These are phyloP conservation scores for Mortierella sp. DNA, from an alignment of 371 early-diverging fungal species.

Conservation along the genomic window DNA sequence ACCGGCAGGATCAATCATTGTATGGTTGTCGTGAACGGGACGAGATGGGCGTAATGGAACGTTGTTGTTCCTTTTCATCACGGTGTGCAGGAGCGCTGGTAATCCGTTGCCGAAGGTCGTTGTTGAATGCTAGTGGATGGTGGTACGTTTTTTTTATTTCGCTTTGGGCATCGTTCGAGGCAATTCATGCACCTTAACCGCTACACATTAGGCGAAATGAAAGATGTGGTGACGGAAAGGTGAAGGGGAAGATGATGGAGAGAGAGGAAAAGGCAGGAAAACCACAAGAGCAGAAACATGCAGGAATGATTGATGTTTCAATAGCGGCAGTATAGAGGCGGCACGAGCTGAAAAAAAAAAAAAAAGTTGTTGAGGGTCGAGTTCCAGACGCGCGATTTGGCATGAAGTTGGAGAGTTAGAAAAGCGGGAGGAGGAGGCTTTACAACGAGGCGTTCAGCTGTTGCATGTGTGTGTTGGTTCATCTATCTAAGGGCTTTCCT, in stretches of 20 bases:
- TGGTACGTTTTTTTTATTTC: not conserved
- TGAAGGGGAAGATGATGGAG: not conserved
- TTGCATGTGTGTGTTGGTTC: not conserved
- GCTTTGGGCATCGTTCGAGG: not conserved
- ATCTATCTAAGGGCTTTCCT: not conserved
- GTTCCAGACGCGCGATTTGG: too few relatives aligned
- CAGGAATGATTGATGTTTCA: not conserved
- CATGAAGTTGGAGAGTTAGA: too few relatives aligned
- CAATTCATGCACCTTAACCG: constrained; percentile 5
- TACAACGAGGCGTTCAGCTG: too few relatives aligned
- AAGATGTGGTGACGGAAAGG: not conserved
- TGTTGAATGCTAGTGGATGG: too few relatives aligned
- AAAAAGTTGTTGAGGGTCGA: not conserved
- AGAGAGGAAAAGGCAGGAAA: constrained; percentile 3
- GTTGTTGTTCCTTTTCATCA: too few relatives aligned
- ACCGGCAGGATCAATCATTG: not conserved
- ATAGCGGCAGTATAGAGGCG: not conserved
- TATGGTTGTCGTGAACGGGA: too few relatives aligned
- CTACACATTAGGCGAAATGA: not conserved
- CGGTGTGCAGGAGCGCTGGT: too few relatives aligned
- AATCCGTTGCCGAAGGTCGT: too few relatives aligned
- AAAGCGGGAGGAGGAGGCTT: too few relatives aligned
- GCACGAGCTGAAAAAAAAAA: not conserved
- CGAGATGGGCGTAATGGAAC: too few relatives aligned
- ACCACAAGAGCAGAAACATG: not conserved